Percentiles rank a stretch among this genome's conserved stretches.
Evolutionary conservation across 2,329 filamentous ascomycete genomes (phyloP).

Genomic region (Stemphylium vesicarium): DNA sequence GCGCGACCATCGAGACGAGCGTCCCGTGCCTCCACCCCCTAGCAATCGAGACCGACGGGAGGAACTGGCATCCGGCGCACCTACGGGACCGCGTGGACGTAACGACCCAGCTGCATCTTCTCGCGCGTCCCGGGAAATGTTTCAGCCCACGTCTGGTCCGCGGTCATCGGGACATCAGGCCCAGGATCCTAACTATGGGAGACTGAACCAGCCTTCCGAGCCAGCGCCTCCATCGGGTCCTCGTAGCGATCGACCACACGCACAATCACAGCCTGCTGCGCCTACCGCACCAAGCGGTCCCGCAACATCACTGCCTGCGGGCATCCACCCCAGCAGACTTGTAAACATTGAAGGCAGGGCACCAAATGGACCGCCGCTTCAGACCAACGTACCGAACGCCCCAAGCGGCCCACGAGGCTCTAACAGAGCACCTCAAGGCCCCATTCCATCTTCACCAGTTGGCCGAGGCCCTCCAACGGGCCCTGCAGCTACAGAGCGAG

Average conservation of each 20-base stretch:
- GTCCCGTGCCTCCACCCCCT: slow-evolving; percentile 27
- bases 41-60: slow-evolving; percentile 50
- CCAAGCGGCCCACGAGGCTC: slow-evolving; percentile 46
- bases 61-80: slow-evolving; percentile 52
- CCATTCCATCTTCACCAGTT: slow-evolving; percentile 37
- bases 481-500: slow-evolving; percentile 39
- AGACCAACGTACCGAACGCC: slow-evolving; percentile 41
- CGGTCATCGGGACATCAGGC: slow-evolving; percentile 45
- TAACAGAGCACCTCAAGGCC: slow-evolving; percentile 31
- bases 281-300: slow-evolving; percentile 44
- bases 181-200: slow-evolving; percentile 57
- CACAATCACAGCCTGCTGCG: slow-evolving; percentile 33
- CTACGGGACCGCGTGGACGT: slow-evolving; percentile 61
- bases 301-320: slow-evolving; percentile 47
- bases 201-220: slow-evolving; percentile 57
- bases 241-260: slow-evolving; percentile 47
- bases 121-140: slow-evolving; percentile 48
- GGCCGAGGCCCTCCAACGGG: slow-evolving; percentile 43
- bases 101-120: slow-evolving; percentile 32
- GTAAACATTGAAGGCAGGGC: slow-evolving; percentile 48
- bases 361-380: slow-evolving; percentile 30
- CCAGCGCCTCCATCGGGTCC: slow-evolving; percentile 62
- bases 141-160: slow-evolving; percentile 43
- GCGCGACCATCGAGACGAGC: slow-evolving; percentile 44
- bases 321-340: slow-evolving; percentile 63